phyloP scores from a whole-genome alignment of 257 asterid genomes.

The Salvia rosmarinus region DNA sequence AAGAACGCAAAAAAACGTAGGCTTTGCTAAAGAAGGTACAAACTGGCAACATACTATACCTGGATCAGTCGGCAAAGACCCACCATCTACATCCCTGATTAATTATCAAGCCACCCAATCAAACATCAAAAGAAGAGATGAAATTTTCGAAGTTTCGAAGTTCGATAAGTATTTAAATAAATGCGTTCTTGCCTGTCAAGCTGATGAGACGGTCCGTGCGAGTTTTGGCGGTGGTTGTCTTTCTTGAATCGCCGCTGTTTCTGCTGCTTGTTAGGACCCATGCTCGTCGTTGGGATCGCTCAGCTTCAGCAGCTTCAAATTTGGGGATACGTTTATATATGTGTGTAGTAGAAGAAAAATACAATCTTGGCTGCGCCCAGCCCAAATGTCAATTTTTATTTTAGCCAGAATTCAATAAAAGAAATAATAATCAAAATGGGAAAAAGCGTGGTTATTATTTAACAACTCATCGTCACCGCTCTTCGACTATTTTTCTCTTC shows the following conservation, averaged over 20 bases:
- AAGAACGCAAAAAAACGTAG: not conserved
- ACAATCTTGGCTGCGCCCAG: not conserved
- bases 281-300: slow-evolving; percentile 28
- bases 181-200: slow-evolving; percentile 40
- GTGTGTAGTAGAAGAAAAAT: not conserved
- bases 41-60: slow-evolving; percentile 42
- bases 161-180: not conserved
- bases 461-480: slow-evolving; percentile 3
- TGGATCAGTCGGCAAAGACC: slow-evolving; percentile 67
- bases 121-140: not conserved
- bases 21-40: not conserved
- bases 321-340: not conserved
- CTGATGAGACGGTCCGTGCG: slow-evolving; percentile 47
- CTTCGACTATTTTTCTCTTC: not conserved
- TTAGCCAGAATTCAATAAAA: not conserved
- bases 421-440: not conserved
- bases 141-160: not conserved
- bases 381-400: too few species aligned
- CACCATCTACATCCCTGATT: slow-evolving; percentile 59
- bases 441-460: not conserved
- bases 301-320: not conserved
- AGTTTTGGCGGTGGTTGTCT: slow-evolving; percentile 50
- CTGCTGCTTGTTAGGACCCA: slow-evolving; percentile 79
- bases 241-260: slow-evolving; percentile 74
- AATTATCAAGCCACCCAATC: slow-evolving; percentile 18